phyloP scores from a whole-genome alignment of 1,284 basidiomycete genomes.

The Puccinia horiana region DNA sequence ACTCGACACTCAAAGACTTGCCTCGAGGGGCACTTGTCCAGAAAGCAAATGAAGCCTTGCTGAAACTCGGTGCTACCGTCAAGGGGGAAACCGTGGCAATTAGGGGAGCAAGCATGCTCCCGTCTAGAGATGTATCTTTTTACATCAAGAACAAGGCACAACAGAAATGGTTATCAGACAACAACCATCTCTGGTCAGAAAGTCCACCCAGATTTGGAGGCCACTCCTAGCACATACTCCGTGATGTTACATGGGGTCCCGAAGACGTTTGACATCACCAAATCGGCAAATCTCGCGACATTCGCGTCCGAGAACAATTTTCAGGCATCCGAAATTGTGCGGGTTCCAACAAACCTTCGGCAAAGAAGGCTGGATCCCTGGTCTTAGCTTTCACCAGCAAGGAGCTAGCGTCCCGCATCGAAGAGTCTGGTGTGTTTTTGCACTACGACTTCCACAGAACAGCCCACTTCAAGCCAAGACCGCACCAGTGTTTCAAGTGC shows the following conservation, averaged over 20 bases:
- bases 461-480: background rate
- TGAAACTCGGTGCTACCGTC: background rate
- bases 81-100: background rate
- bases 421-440: background rate
- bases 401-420: background rate
- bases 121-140: background rate
- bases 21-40: no score
- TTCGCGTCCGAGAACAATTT: background rate
- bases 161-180: no score
- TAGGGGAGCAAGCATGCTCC: background rate
- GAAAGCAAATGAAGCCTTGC: no score
- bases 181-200: conserved; percentile 5
- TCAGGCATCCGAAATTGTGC: background rate
- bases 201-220: background rate
- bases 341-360: background rate
- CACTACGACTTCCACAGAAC: background rate
- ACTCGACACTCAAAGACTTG: no score
- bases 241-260: conserved; percentile 11
- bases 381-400: no score
- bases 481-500: background rate
- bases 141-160: background rate
- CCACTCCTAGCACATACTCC: background rate
- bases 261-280: background rate
- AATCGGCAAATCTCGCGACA: background rate
- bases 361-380: background rate